Conservation (phyloP, 108 stramenopile genomes). For the Cyclotella sp. region DNA sequence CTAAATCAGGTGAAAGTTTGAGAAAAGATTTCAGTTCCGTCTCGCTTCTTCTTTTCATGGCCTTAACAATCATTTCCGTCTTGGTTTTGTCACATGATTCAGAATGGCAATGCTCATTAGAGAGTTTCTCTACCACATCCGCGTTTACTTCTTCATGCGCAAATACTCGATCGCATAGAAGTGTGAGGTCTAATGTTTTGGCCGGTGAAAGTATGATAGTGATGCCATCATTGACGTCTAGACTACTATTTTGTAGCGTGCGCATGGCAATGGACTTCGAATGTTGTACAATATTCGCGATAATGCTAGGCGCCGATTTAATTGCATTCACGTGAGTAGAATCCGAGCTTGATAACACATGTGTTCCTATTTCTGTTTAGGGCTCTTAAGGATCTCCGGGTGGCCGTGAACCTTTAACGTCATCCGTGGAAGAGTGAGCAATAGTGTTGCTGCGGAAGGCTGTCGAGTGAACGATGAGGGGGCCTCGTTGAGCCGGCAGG, state of each 20-base stretch:
- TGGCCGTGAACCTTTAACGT: no score
- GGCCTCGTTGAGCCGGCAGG: no score
- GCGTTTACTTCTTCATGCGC: not conserved
- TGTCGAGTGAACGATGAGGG: no score
- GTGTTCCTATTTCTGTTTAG: no score
- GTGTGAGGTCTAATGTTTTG: constrained; percentile 24
- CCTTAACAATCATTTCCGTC: constrained; percentile 29
- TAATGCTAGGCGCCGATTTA: no score
- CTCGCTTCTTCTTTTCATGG: constrained; percentile 53
- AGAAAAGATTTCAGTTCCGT: constrained; percentile 59
- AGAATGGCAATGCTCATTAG: constrained; percentile 4
- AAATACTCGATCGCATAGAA: constrained; percentile 6
- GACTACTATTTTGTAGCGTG: not conserved
- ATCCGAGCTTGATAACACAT: no score
- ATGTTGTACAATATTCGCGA: not conserved
- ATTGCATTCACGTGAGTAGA: no score
- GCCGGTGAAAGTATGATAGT: constrained; percentile 23
- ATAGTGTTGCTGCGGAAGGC: no score
- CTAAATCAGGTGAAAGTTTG: constrained; percentile 56
- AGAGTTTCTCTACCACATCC: not conserved
- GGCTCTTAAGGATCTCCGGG: no score
- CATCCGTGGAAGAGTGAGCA: no score
- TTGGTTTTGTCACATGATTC: constrained; percentile 13
- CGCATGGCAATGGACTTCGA: not conserved
- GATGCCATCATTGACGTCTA: not conserved